Base-by-base conservation (phyloP, 768 basidiomycete genomes). In the Leccinum boreale region DNA sequence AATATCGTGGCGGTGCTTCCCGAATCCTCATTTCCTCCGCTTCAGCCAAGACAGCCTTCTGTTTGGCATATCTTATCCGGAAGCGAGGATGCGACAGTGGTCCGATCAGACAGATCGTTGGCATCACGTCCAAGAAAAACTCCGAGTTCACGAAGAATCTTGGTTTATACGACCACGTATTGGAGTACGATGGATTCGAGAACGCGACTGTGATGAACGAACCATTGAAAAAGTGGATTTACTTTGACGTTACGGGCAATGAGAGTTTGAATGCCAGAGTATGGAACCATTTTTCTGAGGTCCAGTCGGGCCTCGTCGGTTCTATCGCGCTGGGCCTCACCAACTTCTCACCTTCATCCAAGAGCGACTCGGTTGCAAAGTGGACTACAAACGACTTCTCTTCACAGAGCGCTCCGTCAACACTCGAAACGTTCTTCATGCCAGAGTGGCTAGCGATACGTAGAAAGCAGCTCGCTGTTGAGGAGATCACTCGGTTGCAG, bases 41-140 rank as follows among this genome's bases (percentile, higher is more conserved):
- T 0, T 89, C 87, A 3, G 80, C 87, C 26, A 89, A 89, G 64
- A 89, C 86, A 1, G 85, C 87, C 0, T 87, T 88, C 67, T 86
- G 83, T 58, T 74, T 87, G 19, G 86, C 86, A 4, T 86, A 87
- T 63, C 73, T 81, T 53, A 74, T 87, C 23, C 66, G 74, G 6
- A 82, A 82, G 57, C 81, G 84, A 24, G 62, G 75, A 21, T 12
- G 42, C 21, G 19, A 33, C 6, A 15, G 2, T 15, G 9, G 17
- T 36, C 17, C 56, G 24, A 69, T 9, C 58, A 69, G 74, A 26
- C 76, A 71, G 44, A 65, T 88, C 10, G 65, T 89, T 10, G 87
- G 87, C 5, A 71, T 89, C 1, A 89, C 87, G 5, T 88, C 86
- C 1, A 73, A 63, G 44, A 67, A 78, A 23, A 89, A 88, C 60